Conservation (phyloP, 768 basidiomycete genomes). For the Lactifluus pinguis region DNA sequence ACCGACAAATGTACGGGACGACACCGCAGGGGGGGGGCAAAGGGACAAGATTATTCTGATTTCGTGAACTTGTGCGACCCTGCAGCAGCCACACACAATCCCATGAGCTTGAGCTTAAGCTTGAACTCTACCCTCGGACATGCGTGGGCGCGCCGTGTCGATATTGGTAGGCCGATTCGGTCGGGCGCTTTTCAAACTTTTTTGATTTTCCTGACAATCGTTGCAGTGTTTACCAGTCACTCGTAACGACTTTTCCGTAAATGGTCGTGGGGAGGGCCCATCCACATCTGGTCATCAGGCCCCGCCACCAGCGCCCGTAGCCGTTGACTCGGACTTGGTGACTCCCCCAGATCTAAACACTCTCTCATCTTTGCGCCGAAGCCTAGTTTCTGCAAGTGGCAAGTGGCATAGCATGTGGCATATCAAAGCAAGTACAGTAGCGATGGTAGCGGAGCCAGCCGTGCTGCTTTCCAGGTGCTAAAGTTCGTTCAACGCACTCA, state of each 20-base stretch:
- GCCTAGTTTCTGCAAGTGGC: background rate
- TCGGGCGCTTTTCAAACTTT: background rate
- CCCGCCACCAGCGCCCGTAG: background rate
- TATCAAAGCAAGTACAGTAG: background rate
- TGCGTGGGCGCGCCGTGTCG: background rate
- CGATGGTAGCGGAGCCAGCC: background rate
- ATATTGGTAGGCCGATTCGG: background rate
- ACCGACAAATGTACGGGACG: background rate
- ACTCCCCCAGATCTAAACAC: background rate
- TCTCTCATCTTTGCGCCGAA: background rate
- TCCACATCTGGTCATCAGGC: background rate
- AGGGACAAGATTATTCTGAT: background rate
- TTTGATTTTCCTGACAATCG: background rate
- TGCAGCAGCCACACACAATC: background rate
- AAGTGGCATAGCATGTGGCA: background rate
- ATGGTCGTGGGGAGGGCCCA: background rate
- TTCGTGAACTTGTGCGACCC: background rate
- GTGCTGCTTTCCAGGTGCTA: too few species aligned
- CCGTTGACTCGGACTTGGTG: background rate
- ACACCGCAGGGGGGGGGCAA: background rate
- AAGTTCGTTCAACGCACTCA: background rate
- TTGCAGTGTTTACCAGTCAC: background rate
- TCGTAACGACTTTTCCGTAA: background rate
- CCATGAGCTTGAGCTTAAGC: background rate
- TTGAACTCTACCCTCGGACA: background rate